Percentiles rank a stretch among this genome's conserved stretches.
These are phyloP conservation scores for Nitzschia palea DNA, from an alignment of 108 stramenopile genomes.

Conservation along the genomic window DNA sequence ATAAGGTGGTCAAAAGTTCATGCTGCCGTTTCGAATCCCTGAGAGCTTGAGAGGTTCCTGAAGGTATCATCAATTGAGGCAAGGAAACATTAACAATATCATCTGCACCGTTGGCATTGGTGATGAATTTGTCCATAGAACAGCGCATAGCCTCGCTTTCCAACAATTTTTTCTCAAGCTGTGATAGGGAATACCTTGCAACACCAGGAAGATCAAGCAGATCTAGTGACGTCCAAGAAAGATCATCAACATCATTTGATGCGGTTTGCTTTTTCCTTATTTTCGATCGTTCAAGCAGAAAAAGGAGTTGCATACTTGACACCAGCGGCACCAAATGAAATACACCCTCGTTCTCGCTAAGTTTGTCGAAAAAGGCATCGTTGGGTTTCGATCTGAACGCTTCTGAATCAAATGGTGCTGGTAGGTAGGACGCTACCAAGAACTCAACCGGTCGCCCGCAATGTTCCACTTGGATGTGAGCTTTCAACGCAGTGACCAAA, in stretches of 20 bases:
- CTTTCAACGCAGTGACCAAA: constrained; percentile 13
- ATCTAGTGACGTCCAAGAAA: constrained; percentile 26
- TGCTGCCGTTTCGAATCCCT: no score
- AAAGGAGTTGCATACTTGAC: constrained; percentile 12
- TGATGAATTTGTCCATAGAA: constrained; percentile 22
- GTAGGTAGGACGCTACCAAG: constrained; percentile 41
- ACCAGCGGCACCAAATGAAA: constrained; percentile 40
- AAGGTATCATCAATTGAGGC: no score
- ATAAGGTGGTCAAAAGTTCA: no score
- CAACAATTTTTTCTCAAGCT: constrained; percentile 4
- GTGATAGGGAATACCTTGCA: constrained; percentile 20
- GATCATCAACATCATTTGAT: neutral
- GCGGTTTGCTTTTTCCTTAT: constrained; percentile 3
- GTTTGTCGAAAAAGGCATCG: constrained; percentile 1
- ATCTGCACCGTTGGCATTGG: neutral
- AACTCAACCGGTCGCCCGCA: constrained; percentile 30
- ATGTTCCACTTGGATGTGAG: constrained; percentile 5
- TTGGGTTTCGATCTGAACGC: constrained; percentile 3
- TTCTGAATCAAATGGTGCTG: constrained; percentile 7
- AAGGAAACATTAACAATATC: no score
- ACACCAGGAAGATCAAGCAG: constrained; percentile 31
- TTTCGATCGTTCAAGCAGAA: constrained; percentile 27
- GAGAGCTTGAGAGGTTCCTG: no score
- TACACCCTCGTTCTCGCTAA: constrained; percentile 14
- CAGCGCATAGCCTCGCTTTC: constrained; percentile 24